Base-by-base conservation (phyloP, 305 asterid species). In the Plantago coronopus region DNA sequence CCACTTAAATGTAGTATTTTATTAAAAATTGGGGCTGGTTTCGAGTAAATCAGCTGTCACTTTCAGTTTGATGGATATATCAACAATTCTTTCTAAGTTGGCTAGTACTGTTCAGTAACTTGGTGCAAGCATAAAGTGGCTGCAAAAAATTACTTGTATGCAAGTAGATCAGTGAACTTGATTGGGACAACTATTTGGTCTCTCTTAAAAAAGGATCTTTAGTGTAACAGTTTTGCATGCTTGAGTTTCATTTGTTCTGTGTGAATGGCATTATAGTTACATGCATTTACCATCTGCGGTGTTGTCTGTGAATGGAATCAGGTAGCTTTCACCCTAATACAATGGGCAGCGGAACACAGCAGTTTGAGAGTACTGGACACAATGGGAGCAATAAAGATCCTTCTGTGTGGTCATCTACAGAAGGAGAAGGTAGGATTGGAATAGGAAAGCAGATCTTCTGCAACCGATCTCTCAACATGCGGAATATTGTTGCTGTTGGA, bases 401-500 rank as follows among this genome's bases (percentile, higher is more conserved):
- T 5, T 69, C 63, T 62, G 79, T 85, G 62, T 89, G 96, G 95
- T 80, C 97, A 61, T 86, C 96, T 57, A 84, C 83, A 2, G 88
- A 80, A 72, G 91, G 95, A 74, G 95, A 95, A 68, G 62, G 66
- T 49, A 73, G 63, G 47, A 80, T 86, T 69, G 89, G 57, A 65
- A 76, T 80, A 63, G 95, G 95, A 63, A 83, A 86, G 54, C 94
- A 78, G 54, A 89, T 91, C 61, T 91, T 89, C 78, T 89, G 97
- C 81, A 93, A 87, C 71, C 79, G 98, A 74, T 83, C 98, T 50
- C 69, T 93, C 54, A 93, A 93, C 83, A 89, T 89, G 95, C 83
- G 71, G 72, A 89, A 54, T 58, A 87, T 93, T 46, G 96, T 89
- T 65, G 89, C 96, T 69, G 96, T 93, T 48, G 98, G 98, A 66